A percentile compares a stretch with the other conserved stretches of the same genome.
Evolutionary conservation across 116 monocot genomes (phyloP).

Genomic region (Papilionanthe hybrid): DNA sequence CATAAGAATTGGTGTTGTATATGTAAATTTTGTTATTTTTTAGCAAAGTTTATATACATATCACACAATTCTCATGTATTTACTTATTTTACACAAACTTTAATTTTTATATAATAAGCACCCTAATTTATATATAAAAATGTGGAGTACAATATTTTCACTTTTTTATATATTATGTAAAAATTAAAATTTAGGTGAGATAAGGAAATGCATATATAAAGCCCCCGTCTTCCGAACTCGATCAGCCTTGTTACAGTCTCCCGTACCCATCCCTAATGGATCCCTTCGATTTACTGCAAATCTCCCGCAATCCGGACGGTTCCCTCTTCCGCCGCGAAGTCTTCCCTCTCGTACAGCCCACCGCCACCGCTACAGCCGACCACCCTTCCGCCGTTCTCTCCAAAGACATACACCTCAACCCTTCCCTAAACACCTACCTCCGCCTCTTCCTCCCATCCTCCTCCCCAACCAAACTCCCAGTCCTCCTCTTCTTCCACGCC

Average conservation of each 20-base stretch:
- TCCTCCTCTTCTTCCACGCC: slow-evolving; percentile 48
- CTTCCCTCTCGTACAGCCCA: slow-evolving; percentile 2
- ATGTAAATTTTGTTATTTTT: no score
- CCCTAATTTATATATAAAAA: no score
- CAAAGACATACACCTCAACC: slow-evolving; percentile 54
- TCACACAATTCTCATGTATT: no score
- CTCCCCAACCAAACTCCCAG: slow-evolving; percentile 20
- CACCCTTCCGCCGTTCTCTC: slow-evolving; percentile 21
- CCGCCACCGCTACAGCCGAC: not conserved
- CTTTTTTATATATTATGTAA: no score
- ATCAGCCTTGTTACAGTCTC: not conserved
- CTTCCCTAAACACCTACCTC: slow-evolving; percentile 36
- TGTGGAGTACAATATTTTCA: no score
- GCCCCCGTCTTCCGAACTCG: no score
- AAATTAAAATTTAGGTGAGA: no score
- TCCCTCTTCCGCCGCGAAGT: slow-evolving; percentile 18
- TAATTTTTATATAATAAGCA: no score
- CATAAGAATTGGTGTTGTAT: no score
- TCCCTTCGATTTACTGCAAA: slow-evolving; percentile 8
- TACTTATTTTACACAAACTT: no score
- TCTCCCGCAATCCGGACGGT: slow-evolving; percentile 37
- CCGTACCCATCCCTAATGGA: not conserved
- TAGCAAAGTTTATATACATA: no score
- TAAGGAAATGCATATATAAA: no score
- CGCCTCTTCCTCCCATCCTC: slow-evolving; percentile 52